phyloP scores from a whole-genome alignment of 768 basidiomycete species.

The Pleurotus eryngii region DNA sequence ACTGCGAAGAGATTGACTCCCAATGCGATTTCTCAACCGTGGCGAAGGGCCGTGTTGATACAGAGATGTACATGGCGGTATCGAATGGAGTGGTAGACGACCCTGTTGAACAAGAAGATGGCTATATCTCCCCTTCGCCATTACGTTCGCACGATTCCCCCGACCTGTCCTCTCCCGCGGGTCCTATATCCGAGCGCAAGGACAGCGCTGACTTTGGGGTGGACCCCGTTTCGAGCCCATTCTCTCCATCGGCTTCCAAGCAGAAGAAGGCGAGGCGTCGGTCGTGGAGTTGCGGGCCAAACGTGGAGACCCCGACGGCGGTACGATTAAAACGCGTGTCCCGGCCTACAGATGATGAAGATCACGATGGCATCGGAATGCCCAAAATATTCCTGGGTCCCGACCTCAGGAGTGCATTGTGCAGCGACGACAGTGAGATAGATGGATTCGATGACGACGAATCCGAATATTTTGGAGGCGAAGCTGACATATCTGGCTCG shows the following conservation, averaged over 20 bases:
- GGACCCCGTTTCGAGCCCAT: constrained; percentile 52
- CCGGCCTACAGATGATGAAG: background rate
- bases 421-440: constrained; percentile 39
- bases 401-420: constrained; percentile 44
- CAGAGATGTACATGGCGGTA: constrained; percentile 39
- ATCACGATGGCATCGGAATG: background rate
- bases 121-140: constrained; percentile 82
- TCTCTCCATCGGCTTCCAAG: constrained; percentile 10
- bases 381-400: constrained; percentile 24
- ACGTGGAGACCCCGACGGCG: constrained; percentile 24
- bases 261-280: constrained; percentile 8
- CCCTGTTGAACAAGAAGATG: constrained; percentile 69
- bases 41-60: constrained; percentile 34
- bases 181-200: background rate
- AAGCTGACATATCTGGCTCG: constrained; percentile 17
- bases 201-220: constrained; percentile 45
- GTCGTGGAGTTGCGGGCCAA: background rate
- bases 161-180: background rate
- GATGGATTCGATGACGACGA: constrained; percentile 33
- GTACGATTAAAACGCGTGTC: background rate
- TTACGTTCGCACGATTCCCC: constrained; percentile 16
- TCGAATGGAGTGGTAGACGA: constrained; percentile 33
- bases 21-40: constrained; percentile 26
- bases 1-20: constrained; percentile 21
- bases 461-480: background rate